Evolutionary conservation across 352 stramenopile genomes (phyloP), one percentile per base, ranked within the genome.

Genomic region (Lagenidium sp.): DNA sequence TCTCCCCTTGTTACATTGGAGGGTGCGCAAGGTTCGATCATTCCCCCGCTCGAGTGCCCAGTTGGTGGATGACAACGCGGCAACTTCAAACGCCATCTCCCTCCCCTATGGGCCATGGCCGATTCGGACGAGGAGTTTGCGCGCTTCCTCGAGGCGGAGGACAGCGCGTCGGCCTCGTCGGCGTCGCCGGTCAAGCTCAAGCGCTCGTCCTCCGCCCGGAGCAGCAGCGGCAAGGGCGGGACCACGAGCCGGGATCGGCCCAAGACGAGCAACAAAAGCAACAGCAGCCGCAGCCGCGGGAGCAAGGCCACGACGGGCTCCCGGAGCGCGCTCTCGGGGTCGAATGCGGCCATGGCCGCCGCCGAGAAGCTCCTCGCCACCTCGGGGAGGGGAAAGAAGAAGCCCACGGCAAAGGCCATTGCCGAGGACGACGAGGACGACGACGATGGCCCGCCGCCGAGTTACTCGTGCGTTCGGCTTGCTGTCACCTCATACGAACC

Each of bases 111-210:
- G 57, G 57, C 20, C 67, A 62, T 32, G 28, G 15, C 28, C 44
- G 68, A 81, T 45, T 80, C 65, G 40, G 68, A 82, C 36, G 52
- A 69, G 24, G 71, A 81, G 35, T 86, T 86, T 53, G 64, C 68
- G 62, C n/a, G n/a, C n/a, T n/a, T n/a, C n/a, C n/a, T n/a, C n/a
- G n/a, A 82, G 55, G 63, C 78, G 49, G 70, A 82, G 28, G 55
- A 77, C 36, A 75, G 57, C 37, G 36, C 60, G 24, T 85, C 68
- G 29, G 44, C 65, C 21, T 67, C 53, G 34, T 77, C 39, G 22
- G 53, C 13, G 6, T 52, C 23, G 40, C 46, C 53, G n/a, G 41
- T 60, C 29, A 60, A 60, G 16, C 41, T 15, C 34, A 50, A 44
- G 36, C 21, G 37, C 50, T 36, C 42, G 31, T 51, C 23, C 11